Base-by-base conservation (phyloP, 352 stramenopile species). In the Globisporangium polare region DNA sequence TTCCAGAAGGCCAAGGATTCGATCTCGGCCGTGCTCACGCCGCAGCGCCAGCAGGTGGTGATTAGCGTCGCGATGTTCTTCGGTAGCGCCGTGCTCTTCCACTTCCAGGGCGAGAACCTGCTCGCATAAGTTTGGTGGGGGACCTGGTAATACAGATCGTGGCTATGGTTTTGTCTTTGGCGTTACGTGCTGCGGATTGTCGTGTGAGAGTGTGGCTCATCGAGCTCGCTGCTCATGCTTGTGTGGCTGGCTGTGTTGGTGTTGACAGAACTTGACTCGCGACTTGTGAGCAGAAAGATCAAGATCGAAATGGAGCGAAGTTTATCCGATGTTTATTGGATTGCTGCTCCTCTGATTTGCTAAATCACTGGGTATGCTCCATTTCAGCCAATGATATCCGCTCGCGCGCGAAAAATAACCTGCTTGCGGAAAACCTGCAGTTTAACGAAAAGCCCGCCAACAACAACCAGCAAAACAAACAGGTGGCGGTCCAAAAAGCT, bases 91-190 rank as follows among this genome's bases (percentile, higher is more conserved):
- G 73, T 58, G 33, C 65, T 94, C 10, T 93, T 92, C 76, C 86
- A 94, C 72, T 89, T 73, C 66, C 84, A 94, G 62, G 86, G 83
- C 62, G 80, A 94, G 65, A 92, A 93, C 70, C 69, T 94, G 67
- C 72, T 94, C 62, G 73, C 75, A 57, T 87, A 85, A 76, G 63
- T 33, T 33, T 33, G 29, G 8, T 7, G 53, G 43, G 17, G n/a
- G 1, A 10, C 8, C 26, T 53, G 29, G 33, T n/a, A 61, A 52
- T 37, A 53, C 41, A 61, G 42, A 18, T 39, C 8, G 22, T 22
- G 50, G 18, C 27, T 55, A 42, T 56, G 49, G 35, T 43, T 56
- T 56, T 37, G 8, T 15, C 13, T 5, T 43, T 13, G 15, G 26
- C 29, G 29, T 33, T 33, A 33, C 5, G 5, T 33, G 29, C 29